phyloP scores from a whole-genome alignment of 2,329 filamentous ascomycete species.

The Chalara sp. region DNA sequence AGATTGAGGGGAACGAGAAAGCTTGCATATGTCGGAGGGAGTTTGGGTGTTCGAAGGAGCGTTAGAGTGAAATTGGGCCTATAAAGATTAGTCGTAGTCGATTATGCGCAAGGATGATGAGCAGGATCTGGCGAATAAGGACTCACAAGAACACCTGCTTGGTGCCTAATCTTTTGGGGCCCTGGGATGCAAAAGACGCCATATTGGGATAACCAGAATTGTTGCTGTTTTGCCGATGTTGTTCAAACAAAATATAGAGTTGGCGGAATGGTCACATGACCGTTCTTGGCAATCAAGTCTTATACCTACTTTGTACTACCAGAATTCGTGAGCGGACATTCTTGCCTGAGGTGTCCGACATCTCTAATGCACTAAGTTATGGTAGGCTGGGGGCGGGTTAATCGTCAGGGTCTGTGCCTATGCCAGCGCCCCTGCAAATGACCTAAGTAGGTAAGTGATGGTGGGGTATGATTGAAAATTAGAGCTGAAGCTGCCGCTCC shows the following conservation, averaged over 20 bases:
- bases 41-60: constrained; percentile 65
- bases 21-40: constrained; percentile 74
- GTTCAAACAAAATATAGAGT: background rate
- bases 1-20: constrained; percentile 89
- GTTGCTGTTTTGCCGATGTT: background rate
- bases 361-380: too few relatives aligned
- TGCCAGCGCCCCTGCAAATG: too few relatives aligned
- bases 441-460: too few relatives aligned
- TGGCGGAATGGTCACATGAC: too few relatives aligned
- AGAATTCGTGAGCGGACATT: too few relatives aligned
- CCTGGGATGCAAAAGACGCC: constrained; percentile 1
- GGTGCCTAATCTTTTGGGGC: constrained; percentile 35
- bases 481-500: too few relatives aligned
- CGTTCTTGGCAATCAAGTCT: too few relatives aligned
- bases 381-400: too few relatives aligned
- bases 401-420: too few relatives aligned
- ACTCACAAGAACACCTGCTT: constrained; percentile 52
- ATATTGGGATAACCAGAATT: background rate
- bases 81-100: constrained; percentile 1
- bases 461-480: too few relatives aligned
- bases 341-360: too few relatives aligned
- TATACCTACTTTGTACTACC: too few relatives aligned
- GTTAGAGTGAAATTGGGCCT: constrained; percentile 80
- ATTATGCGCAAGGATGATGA: constrained; percentile 1
- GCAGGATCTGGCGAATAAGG: background rate